Conservation (phyloP, 148 eudicot species). For the Mesembryanthemum crystallinum region DNA sequence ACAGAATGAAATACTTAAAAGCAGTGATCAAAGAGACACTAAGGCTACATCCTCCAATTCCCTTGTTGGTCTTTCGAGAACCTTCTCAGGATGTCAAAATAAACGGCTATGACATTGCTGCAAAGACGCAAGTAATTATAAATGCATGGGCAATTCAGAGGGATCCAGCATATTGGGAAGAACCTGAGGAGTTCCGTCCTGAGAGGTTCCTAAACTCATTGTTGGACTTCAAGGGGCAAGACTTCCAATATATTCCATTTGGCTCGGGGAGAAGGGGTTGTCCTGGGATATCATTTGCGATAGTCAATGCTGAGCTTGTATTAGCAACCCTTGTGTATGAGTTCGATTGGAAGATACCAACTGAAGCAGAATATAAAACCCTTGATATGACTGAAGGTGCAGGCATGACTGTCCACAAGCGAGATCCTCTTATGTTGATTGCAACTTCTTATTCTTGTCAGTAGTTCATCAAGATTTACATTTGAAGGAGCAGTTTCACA, state of each 20-base stretch:
- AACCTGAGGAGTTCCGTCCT: slow-evolving; percentile 35
- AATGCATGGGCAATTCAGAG: slow-evolving; percentile 41
- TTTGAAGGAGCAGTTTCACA: too few species aligned
- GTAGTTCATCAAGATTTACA: too few species aligned
- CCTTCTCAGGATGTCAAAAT: slow-evolving; percentile 24
- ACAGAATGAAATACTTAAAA: slow-evolving; percentile 41
- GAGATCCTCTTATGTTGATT: slow-evolving; percentile 21
- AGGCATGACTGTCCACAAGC: slow-evolving; percentile 24
- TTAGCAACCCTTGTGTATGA: slow-evolving; percentile 32
- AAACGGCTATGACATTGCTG: slow-evolving; percentile 36
- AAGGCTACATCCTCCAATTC: slow-evolving; percentile 32
- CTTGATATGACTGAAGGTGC: slow-evolving; percentile 23
- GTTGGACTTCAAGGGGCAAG: slow-evolving; percentile 32
- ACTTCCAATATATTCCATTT: slow-evolving; percentile 39
- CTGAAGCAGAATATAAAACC: slow-evolving; percentile 16
- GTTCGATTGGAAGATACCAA: slow-evolving; percentile 32
- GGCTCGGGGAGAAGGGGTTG: slow-evolving; percentile 42
- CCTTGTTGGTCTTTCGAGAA: slow-evolving; percentile 28
- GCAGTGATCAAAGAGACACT: slow-evolving; percentile 43
- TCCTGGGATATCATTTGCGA: slow-evolving; percentile 32
- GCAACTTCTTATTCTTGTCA: slow-evolving; percentile 10
- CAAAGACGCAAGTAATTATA: slow-evolving; percentile 22
- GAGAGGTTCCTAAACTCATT: slow-evolving; percentile 38
- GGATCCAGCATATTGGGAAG: slow-evolving; percentile 33
- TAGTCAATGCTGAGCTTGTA: slow-evolving; percentile 26